These are phyloP conservation scores for Mycena leptocephala DNA, from an alignment of 768 basidiomycete genomes.

Conservation along the genomic window DNA sequence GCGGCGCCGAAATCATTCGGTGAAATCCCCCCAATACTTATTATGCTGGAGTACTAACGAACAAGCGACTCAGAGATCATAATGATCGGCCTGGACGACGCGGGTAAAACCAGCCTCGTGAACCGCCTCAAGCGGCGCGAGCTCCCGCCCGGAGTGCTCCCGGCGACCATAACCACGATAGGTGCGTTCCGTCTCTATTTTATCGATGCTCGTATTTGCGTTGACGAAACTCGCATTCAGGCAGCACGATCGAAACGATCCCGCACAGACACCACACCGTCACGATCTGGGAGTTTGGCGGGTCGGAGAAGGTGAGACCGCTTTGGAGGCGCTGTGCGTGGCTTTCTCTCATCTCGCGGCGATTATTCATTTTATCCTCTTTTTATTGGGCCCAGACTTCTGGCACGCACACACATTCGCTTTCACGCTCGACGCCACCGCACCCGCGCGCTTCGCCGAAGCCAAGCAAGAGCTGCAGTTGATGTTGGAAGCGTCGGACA, in stretches of 20 bases:
- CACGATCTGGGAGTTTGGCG: conserved; percentile 72
- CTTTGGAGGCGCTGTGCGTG: conserved; percentile 49
- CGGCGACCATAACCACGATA: conserved; percentile 45
- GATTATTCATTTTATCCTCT: not conserved
- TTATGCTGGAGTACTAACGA: too few relatives aligned
- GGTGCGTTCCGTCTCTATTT: conserved; percentile 42
- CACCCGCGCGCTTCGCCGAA: conserved; percentile 9
- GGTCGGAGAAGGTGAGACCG: conserved; percentile 62
- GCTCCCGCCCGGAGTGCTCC: conserved; percentile 32
- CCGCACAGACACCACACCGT: conserved; percentile 62
- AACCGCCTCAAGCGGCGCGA: conserved; percentile 50
- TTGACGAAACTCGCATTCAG: not conserved
- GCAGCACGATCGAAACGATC: conserved; percentile 67
- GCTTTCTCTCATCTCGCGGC: not conserved
- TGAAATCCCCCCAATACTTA: not conserved
- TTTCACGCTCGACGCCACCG: conserved; percentile 14
- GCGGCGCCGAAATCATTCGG: not conserved
- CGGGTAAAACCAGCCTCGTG: conserved; percentile 47
- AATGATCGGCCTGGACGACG: conserved; percentile 43
- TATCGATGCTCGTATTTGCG: not conserved
- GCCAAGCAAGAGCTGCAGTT: not conserved
- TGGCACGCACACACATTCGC: not conserved
- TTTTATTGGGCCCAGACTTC: not conserved
- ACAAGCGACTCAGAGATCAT: not conserved
- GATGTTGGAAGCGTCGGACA: not conserved